A percentile compares a stretch with the other conserved stretches of the same genome.
Evolutionary conservation across 1,284 basidiomycete genomes (phyloP).

Genomic region (Naganishia sp.): DNA sequence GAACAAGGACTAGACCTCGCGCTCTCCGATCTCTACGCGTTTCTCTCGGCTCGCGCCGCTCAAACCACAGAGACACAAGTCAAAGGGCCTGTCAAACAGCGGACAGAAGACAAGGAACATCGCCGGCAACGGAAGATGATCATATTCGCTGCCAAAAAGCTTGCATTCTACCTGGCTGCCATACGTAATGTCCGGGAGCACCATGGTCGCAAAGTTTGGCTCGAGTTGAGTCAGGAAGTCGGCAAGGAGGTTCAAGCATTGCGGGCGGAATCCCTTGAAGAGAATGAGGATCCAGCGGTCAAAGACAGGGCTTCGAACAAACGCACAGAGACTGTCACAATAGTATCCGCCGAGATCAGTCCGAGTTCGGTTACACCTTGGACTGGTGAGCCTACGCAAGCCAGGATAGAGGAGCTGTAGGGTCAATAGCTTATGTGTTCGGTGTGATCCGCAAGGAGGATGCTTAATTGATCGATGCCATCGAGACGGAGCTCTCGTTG

Average conservation of each 20-base stretch:
- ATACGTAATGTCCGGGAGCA: constrained; percentile 35
- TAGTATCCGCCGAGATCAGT: not conserved
- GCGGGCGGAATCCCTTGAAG: not conserved
- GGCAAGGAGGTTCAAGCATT: constrained; percentile 37
- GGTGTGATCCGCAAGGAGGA: too few relatives aligned
- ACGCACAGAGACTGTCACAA: not conserved
- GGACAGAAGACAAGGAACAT: not conserved
- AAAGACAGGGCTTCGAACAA: not conserved
- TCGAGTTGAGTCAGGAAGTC: constrained; percentile 40
- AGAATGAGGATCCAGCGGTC: constrained; percentile 19
- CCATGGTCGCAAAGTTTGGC: constrained; percentile 41
- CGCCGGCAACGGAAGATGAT: not conserved
- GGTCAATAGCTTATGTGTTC: not conserved
- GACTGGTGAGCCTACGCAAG: not conserved
- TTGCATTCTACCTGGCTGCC: constrained; percentile 47
- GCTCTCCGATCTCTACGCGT: constrained; percentile 42
- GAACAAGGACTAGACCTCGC: constrained; percentile 38
- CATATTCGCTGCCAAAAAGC: constrained; percentile 39
- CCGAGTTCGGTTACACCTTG: not conserved
- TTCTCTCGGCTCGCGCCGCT: constrained; percentile 34
- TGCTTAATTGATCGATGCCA: too few relatives aligned
- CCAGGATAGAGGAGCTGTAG: constrained; percentile 18
- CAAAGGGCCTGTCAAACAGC: not conserved
- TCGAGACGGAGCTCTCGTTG: too few relatives aligned
- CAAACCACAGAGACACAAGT: not conserved